Base-by-base conservation (phyloP, 2,329 filamentous ascomycete genomes). In the Arthroderma uncinatum region DNA sequence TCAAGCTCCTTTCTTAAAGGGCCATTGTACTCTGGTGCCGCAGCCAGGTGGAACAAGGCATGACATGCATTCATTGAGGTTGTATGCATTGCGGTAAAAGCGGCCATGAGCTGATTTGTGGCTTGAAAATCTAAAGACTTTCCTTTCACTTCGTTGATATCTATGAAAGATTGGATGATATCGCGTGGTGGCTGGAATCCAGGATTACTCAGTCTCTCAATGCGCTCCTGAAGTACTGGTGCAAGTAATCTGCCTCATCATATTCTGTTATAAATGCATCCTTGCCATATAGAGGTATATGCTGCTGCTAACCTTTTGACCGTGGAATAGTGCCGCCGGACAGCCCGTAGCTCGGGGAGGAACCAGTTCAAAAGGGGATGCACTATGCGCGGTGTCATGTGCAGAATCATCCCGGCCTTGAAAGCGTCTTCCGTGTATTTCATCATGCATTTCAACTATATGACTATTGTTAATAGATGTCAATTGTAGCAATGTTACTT, bases 21-120 rank as follows among this genome's bases (percentile, higher is more conserved):
- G 8, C 28, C 44, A 16, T 28, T 30, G 16, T 28, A 48, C 28
- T 48, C 44, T 8, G 44, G 44, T 36, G 53, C 40, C 0, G 21
- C 58, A 50, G 55, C 55, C 4, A 68, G 40, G 55, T 67, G 60
- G 14, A 59, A 60, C 0, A 68, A 23, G 0, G 60, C 56, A 48
- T 68, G 62, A 0, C 58, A 62, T 1, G 66, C 36, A 30, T 66
- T 44, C 30, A 67, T 64, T 1, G 63, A 57, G 0, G 64, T 63
- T 9, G 62, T 65, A 40, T 66, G 62, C 14, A 66, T 64, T 6
- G 63, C 57, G 2, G 62, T 64, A 7, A 64, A 9, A 0, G 65
- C 63, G 14, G 67, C 30, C 1, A 53, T 25, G 10, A 67, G 28
- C 19, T 68, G 66, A 4, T 54, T 37, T 0, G 61, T 30, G 1